Conservation (phyloP, 202 grass and related monocot species). For the Eragrostis tef region DNA sequence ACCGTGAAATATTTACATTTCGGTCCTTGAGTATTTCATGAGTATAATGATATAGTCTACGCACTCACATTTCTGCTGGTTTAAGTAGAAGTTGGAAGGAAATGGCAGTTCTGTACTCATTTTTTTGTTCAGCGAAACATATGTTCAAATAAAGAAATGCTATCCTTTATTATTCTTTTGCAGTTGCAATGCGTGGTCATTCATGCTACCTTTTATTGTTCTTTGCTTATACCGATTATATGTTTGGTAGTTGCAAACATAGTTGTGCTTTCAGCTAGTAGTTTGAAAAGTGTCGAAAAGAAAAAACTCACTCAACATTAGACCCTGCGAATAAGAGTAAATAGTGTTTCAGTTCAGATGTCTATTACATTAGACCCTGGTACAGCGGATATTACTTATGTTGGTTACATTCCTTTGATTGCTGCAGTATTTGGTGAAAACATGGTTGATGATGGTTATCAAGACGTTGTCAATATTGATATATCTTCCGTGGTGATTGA, state of each 20-base stretch:
- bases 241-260: not conserved
- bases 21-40: not conserved
- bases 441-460: slow-evolving; percentile 83
- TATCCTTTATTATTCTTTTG: not conserved
- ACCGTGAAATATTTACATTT: not conserved
- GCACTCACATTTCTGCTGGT: not conserved
- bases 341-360: not conserved
- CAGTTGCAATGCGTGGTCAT: not conserved
- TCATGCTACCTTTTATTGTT: not conserved
- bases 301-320: not conserved
- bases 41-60: not conserved
- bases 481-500: slow-evolving; percentile 93
- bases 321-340: not conserved
- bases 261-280: not conserved
- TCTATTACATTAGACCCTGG: not conserved
- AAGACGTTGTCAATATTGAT: slow-evolving; percentile 75
- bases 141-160: slow-evolving; percentile 15
- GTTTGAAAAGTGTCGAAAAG: not conserved
- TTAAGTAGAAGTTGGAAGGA: too few relatives aligned
- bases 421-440: slow-evolving; percentile 70
- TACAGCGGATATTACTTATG: slow-evolving; percentile 12
- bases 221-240: not conserved
- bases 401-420: slow-evolving; percentile 28
- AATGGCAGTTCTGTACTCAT: too few relatives aligned
- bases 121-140: not conserved